Evolutionary conservation across 305 asterid species (phyloP), one percentile per base, ranked within the genome.

Genomic region (Fraxinus greggii): DNA sequence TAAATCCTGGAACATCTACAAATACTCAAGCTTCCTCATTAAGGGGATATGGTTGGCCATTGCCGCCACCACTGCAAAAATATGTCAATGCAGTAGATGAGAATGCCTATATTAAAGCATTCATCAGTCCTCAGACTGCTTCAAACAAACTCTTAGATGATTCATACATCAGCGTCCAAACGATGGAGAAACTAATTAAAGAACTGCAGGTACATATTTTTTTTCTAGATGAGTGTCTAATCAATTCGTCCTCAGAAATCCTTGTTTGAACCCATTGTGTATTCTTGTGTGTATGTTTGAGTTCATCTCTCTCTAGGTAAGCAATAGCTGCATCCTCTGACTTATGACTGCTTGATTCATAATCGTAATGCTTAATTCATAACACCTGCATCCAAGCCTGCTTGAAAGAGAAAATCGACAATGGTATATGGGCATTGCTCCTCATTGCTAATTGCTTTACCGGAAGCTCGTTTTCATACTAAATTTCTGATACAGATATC

Each of bases 41-140:
- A 28, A 91, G 81, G 83, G 93, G 88, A 83, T 90, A 86, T 48
- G 88, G 86, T 32, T 75, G 79, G 24, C 74, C 79, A 29, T 67
- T 93, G 78, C 95, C 95, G 29, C 94, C 93, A 72, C 90, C 93
- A 21, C 90, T 96, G 75, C 94, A 94, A 84, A 96, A 90, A 72
- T 90, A 79, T 82, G 81, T 87, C 40, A 88, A 86, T 83, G 84
- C 95, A 33, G 72, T 90, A 12, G 92, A 90, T 82, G 92, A 90
- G 65, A 89, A 86, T 78, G 72, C 83, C 23, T 77, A 85, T 59
- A 83, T 86, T 31, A 91, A 90, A 84, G 91, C 87, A 67, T 85
- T 83, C 75, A 83, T 94, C 5, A 85, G 84, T 72, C 84, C 89
- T 61, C 92, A 82, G 42, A 65, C 77, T 26, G 69, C 81, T 82